phyloP scores from a whole-genome alignment of 768 basidiomycete genomes.

The Lentinus brumalis region DNA sequence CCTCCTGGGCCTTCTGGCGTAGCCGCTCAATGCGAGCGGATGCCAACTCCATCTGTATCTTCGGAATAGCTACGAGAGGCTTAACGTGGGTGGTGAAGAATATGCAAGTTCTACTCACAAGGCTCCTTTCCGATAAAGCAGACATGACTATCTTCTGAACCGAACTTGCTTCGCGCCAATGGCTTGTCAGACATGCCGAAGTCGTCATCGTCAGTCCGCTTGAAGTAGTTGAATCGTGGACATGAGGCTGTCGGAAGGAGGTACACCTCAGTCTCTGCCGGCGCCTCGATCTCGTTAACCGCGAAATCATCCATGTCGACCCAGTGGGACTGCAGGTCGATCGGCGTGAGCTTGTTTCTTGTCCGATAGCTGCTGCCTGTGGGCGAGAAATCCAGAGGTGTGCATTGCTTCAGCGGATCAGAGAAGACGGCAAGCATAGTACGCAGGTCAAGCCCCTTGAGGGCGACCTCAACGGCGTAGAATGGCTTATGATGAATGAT shows the following conservation, averaged over 20 bases:
- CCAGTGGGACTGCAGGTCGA: constrained; percentile 61
- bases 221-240: constrained; percentile 84
- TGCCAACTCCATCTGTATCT: constrained; percentile 66
- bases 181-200: constrained; percentile 43
- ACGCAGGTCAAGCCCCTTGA: constrained; percentile 76
- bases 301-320: constrained; percentile 75
- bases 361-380: constrained; percentile 52
- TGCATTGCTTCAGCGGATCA: constrained; percentile 63
- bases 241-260: constrained; percentile 74
- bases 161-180: constrained; percentile 73
- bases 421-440: constrained; percentile 77
- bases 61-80: constrained; percentile 51
- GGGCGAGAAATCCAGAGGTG: constrained; percentile 46
- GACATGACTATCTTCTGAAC: constrained; percentile 77
- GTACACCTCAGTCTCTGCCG: constrained; percentile 61
- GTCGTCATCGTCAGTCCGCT: constrained; percentile 42
- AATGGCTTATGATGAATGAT: constrained; percentile 77
- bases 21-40: constrained; percentile 56
- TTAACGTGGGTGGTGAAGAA: not conserved
- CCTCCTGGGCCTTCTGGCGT: constrained; percentile 15
- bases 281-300: constrained; percentile 67
- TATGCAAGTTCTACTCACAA: constrained; percentile 44
- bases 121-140: constrained; percentile 77
- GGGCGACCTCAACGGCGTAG: constrained; percentile 82
- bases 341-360: constrained; percentile 45